Percentiles rank a stretch among this genome's conserved stretches.
Conservation (phyloP, 129 eudicot species). For the Deinandra increscens region DNA sequence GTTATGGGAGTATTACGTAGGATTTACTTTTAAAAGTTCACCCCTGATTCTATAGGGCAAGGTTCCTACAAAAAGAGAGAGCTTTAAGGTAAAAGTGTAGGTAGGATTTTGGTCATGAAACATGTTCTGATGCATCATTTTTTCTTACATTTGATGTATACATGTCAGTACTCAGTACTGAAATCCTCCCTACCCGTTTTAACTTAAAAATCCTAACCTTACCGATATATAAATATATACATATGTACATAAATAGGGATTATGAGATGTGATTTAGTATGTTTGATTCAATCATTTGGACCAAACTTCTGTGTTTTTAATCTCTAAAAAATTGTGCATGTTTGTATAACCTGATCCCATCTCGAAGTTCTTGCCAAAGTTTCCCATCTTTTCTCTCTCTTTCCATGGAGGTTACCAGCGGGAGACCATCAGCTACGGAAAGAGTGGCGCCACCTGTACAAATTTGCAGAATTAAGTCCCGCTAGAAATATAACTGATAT, state of each 20-base stretch:
- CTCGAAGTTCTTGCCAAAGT: slow-evolving; percentile 78
- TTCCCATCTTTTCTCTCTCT: slow-evolving; percentile 89
- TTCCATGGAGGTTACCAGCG: slow-evolving; percentile 63
- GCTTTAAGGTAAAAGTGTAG: too few relatives aligned
- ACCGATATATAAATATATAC: background rate
- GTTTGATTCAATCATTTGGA: background rate
- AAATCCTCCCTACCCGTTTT: background rate
- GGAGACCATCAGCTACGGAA: slow-evolving; percentile 57
- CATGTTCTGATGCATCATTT: background rate
- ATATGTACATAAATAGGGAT: background rate
- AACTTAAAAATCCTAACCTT: background rate
- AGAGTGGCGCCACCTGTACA: slow-evolving; percentile 45
- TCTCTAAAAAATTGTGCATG: background rate
- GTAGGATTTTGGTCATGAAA: background rate
- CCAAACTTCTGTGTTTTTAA: background rate
- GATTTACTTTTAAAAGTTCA: too few relatives aligned
- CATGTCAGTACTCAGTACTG: background rate
- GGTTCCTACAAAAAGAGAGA: too few relatives aligned
- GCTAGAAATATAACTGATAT: slow-evolving; percentile 3
- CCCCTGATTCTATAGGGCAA: too few relatives aligned
- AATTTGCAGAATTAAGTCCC: background rate
- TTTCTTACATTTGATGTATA: background rate
- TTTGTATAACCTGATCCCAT: slow-evolving; percentile 38
- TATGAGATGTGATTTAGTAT: background rate
- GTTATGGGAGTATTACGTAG: too few relatives aligned